Conservation (phyloP, 2,329 filamentous ascomycete genomes). For the Cordyceps militaris region DNA sequence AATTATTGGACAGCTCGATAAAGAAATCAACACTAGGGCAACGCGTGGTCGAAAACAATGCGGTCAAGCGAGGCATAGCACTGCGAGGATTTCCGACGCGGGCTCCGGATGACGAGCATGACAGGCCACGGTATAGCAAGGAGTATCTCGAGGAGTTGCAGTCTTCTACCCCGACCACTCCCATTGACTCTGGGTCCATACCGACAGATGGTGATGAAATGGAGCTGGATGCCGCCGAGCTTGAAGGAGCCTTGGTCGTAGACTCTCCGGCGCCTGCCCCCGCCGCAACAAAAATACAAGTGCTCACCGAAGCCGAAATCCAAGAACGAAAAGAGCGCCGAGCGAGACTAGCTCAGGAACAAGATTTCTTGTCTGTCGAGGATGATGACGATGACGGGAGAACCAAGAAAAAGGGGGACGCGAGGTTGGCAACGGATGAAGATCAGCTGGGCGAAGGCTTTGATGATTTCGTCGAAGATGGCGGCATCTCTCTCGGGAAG, state of each 20-base stretch:
- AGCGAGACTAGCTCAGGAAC: conserved; percentile 64
- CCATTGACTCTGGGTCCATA: conserved; percentile 50
- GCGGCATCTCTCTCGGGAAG: conserved; percentile 67
- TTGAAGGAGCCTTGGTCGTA: conserved; percentile 60
- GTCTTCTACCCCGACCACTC: conserved; percentile 76
- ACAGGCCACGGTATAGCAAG: conserved; percentile 73
- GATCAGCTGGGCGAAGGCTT: conserved; percentile 92
- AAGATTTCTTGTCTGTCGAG: conserved; percentile 60
- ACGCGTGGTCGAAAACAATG: conserved; percentile 60
- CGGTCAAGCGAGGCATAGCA: conserved; percentile 45
- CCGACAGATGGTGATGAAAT: conserved; percentile 43
- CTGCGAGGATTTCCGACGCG: conserved; percentile 48
- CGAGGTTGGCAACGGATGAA: conserved; percentile 73
- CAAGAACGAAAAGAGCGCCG: conserved; percentile 84
- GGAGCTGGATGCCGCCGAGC: conserved; percentile 51
- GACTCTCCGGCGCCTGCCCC: conserved; percentile 31
- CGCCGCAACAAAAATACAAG: conserved; percentile 37
- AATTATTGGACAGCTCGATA: conserved; percentile 46
- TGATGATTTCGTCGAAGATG: conserved; percentile 84
- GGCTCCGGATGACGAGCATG: conserved; percentile 53
- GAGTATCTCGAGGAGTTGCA: conserved; percentile 82
- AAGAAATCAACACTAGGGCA: conserved; percentile 58
- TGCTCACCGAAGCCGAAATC: conserved; percentile 80
- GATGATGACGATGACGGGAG: conserved; percentile 46
- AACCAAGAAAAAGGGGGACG: conserved; percentile 58